Base-by-base conservation (phyloP, 2,329 filamentous ascomycete genomes). In the Pochonia chlamydosporia region DNA sequence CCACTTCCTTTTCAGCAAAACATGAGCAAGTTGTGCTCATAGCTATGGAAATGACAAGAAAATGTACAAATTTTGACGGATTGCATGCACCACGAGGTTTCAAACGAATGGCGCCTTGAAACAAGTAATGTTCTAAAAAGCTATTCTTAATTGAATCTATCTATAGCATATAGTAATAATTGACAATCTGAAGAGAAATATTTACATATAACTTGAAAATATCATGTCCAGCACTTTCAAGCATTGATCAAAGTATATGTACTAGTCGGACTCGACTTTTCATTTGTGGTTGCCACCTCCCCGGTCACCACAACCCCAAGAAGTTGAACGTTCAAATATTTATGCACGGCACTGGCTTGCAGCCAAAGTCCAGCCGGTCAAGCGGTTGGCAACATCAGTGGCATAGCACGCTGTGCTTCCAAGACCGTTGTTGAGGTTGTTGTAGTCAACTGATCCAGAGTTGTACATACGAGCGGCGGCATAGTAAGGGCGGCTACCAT, bases 401-500 rank as follows among this genome's bases (percentile, higher is more conserved):
- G 69, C 63, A 56, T 79, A 79, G 62, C 73, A 76, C 50, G 68
- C 65, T 16, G 73, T 74, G 31, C 65, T 67, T 56, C 71, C 62
- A 39, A 42, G 26, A 14, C 69, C 71, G 45, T 64, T 61, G 30
- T 66, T 63, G 11, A 72, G 58, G 52, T 73, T 64, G 21, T 48
- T 49, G 35, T 59, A 51, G 40, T 59, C 51, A 56, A 72, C 54
- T 21, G 58, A 61, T 16, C 73, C 73, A 20, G 68, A 69, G 56
- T 77, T 76, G 62, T 76, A 76, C 39, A 69, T 66, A 28, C 73
- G 62, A n/a, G 71, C 69, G 1, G 68, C 71, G 37, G 62, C 65
- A 56, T 75, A 76, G 59, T 65, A 74, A 4, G 35, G 14, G 16
- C 35, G 35, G 35, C 4, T 14, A 5, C 23, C 33, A 18, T 47